Evolutionary conservation across 2,329 filamentous ascomycete genomes (phyloP).

Genomic region (Fusarium metavorans): DNA sequence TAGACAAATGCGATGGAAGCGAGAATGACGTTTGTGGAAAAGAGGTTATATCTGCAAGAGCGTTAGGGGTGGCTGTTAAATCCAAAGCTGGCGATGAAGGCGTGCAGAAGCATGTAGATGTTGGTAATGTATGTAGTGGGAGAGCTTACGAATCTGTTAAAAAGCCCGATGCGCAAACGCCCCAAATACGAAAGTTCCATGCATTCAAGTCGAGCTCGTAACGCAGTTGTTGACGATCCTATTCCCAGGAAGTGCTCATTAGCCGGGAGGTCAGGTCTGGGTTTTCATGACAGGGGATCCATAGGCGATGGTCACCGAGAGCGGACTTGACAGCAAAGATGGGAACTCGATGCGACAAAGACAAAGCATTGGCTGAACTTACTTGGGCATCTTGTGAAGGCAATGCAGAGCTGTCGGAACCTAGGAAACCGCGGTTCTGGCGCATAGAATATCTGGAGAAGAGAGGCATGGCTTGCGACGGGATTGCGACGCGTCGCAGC

Average conservation of each 20-base stretch:
- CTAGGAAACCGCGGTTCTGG: conserved; percentile 64
- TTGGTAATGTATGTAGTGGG: background rate
- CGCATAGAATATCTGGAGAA: conserved; percentile 45
- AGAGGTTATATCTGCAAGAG: conserved; percentile 62
- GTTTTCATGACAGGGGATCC: conserved; percentile 19
- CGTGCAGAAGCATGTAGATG: background rate
- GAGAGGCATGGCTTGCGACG: conserved; percentile 45
- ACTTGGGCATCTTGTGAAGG: conserved; percentile 62
- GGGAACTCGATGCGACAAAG: conserved; percentile 9
- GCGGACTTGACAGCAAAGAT: conserved; percentile 1
- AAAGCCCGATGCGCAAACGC: conserved; percentile 66
- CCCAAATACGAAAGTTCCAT: conserved; percentile 67
- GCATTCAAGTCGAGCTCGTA: conserved; percentile 67
- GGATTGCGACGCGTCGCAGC: conserved; percentile 35
- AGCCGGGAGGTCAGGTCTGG: conserved; percentile 11
- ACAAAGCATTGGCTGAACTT: conserved; percentile 45
- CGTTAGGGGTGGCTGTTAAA: conserved; percentile 1
- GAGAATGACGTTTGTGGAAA: conserved; percentile 67
- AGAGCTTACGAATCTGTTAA: conserved; percentile 63
- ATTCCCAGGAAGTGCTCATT: conserved; percentile 22
- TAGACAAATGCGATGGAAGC: conserved; percentile 66
- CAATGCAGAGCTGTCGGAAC: conserved; percentile 63
- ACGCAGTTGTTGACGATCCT: conserved; percentile 65
- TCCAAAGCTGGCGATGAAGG: background rate
- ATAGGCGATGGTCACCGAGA: conserved; percentile 13